Percentiles rank a stretch among this genome's conserved stretches.
Conservation (phyloP, 2,329 filamentous ascomycete species). For the Trichoderma sp. region DNA sequence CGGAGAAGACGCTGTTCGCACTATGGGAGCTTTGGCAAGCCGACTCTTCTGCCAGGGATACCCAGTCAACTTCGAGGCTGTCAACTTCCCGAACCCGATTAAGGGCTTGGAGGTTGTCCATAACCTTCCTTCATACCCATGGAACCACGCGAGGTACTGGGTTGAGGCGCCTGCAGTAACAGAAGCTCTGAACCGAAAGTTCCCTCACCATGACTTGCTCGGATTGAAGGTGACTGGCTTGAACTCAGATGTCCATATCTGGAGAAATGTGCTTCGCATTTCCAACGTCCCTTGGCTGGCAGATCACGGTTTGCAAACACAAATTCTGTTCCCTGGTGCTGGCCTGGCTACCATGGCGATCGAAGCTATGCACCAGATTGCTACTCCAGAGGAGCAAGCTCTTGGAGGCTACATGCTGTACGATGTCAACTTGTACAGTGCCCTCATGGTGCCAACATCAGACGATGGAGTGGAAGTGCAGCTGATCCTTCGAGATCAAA, state of each 20-base stretch:
- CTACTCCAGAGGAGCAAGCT: neutral
- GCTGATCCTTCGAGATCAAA: neutral
- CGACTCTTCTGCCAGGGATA: constrained; percentile 25
- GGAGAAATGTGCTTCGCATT: neutral
- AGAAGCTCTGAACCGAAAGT: constrained; percentile 36
- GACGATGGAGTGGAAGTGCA: constrained; percentile 7
- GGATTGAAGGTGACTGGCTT: neutral
- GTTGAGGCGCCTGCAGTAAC: constrained; percentile 36
- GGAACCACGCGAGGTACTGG: constrained; percentile 46
- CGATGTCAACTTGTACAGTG: constrained; percentile 7
- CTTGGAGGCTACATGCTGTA: neutral
- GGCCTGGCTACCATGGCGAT: constrained; percentile 10
- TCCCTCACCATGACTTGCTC: neutral
- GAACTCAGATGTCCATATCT: neutral
- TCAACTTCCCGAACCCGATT: neutral
- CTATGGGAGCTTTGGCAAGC: constrained; percentile 28
- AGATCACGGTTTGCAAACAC: neutral
- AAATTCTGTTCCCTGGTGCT: constrained; percentile 4
- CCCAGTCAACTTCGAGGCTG: constrained; percentile 1
- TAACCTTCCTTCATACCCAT: constrained; percentile 42
- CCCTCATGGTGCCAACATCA: neutral
- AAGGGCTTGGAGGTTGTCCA: neutral
- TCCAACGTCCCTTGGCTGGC: neutral
- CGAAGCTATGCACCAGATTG: constrained; percentile 16
- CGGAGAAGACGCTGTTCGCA: constrained; percentile 29